Percentiles rank a stretch among this genome's conserved stretches.
Evolutionary conservation across 2,329 filamentous ascomycete species (phyloP).

Genomic region (Neonectria punicea): DNA sequence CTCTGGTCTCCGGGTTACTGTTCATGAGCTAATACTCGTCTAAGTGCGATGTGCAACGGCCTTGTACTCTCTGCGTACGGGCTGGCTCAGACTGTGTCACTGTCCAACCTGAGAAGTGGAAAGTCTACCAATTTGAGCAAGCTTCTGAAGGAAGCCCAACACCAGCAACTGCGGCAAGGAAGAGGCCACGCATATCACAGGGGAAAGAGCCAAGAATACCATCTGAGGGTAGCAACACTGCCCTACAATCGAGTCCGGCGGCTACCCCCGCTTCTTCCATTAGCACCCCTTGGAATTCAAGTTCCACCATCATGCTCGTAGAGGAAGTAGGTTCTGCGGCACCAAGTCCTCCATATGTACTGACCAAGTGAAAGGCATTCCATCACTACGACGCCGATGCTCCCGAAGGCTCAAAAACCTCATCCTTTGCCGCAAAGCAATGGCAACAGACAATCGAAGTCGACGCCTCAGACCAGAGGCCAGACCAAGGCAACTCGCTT

Average conservation of each 20-base stretch:
- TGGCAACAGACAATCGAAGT: conserved; percentile 11
- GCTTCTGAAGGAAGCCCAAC: not conserved
- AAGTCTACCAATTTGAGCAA: conserved; percentile 1
- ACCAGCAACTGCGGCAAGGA: not conserved
- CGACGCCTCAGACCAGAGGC: not conserved
- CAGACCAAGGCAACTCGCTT: not conserved
- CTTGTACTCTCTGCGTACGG: conserved; percentile 11
- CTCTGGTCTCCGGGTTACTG: not conserved
- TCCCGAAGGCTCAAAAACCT: conserved; percentile 29
- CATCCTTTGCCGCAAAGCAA: conserved; percentile 16
- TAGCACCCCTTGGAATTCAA: conserved; percentile 1
- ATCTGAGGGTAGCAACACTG: not conserved
- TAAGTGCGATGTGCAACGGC: conserved; percentile 12
- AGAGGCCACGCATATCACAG: not conserved
- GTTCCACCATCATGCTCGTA: conserved; percentile 12
- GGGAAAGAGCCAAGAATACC: not conserved
- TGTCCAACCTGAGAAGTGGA: conserved; percentile 1
- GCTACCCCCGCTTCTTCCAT: not conserved
- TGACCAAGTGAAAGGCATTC: conserved; percentile 26
- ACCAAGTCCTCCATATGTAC: not conserved
- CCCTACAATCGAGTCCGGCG: not conserved
- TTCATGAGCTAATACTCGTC: not conserved
- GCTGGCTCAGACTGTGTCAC: conserved; percentile 2
- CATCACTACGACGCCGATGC: conserved; percentile 29
- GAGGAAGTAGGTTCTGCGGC: conserved; percentile 3